phyloP scores from a whole-genome alignment of 164 flowering plant genomes.

The Nelumbo lutea region DNA sequence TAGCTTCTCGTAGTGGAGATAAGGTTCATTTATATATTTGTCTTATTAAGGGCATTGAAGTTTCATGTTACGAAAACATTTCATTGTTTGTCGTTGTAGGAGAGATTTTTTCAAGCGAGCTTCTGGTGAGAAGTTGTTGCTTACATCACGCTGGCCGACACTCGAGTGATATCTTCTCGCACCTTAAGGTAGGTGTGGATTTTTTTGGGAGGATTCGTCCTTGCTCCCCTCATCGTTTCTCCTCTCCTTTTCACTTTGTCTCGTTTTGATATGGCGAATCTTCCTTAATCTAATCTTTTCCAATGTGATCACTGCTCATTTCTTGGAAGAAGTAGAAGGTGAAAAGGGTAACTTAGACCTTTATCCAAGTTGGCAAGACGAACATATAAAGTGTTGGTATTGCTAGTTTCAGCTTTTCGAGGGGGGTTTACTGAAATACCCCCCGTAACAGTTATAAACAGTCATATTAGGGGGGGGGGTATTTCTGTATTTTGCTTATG shows the following conservation, averaged over 20 bases:
- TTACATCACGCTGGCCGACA: slow-evolving; percentile 66
- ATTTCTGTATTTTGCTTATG: too few relatives aligned
- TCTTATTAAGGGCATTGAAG: background rate
- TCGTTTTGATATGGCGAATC: slow-evolving; percentile 56
- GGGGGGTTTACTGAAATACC: too few relatives aligned
- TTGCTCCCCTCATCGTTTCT: background rate
- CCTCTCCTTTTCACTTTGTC: background rate
- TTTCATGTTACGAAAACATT: background rate
- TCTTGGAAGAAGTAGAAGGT: too few relatives aligned
- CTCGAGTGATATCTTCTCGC: slow-evolving; percentile 22
- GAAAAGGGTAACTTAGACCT: too few relatives aligned
- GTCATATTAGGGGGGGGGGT: too few relatives aligned
- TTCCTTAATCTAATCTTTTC: slow-evolving; percentile 2
- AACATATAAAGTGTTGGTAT: too few relatives aligned
- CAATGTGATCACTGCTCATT: slow-evolving; percentile 11
- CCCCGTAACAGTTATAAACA: too few relatives aligned
- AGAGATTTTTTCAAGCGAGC: slow-evolving; percentile 17
- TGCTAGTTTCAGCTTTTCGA: too few relatives aligned
- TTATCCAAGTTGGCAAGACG: too few relatives aligned
- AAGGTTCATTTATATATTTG: too few relatives aligned
- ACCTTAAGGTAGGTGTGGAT: slow-evolving; percentile 29
- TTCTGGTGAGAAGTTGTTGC: slow-evolving; percentile 36
- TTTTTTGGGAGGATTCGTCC: background rate
- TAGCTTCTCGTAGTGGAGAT: too few relatives aligned
- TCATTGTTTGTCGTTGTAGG: slow-evolving; percentile 7